phyloP scores from a whole-genome alignment of 257 asterid genomes.

The Thymus quinquecostatus region DNA sequence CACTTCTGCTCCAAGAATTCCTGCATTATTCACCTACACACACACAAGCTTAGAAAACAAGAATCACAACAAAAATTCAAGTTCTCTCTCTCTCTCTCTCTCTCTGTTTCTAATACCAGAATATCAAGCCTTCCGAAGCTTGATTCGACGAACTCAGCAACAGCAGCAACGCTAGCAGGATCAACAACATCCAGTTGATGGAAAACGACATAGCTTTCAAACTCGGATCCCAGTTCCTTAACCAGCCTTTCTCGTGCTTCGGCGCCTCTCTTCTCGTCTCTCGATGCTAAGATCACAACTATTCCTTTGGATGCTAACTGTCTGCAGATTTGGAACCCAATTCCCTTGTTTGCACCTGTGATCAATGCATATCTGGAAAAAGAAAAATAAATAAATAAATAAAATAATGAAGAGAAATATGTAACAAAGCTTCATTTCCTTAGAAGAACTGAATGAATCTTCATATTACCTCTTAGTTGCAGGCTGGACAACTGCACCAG shows the following conservation, averaged over 20 bases:
- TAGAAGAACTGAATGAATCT: no score
- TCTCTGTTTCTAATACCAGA: slow-evolving; percentile 28
- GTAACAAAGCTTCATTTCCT: no score
- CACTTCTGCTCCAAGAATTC: slow-evolving; percentile 36
- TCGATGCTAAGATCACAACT: slow-evolving; percentile 45
- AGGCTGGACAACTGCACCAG: no score
- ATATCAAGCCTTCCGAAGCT: slow-evolving; percentile 51
- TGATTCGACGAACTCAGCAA: slow-evolving; percentile 22
- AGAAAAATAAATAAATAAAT: no score
- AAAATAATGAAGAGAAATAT: no score
- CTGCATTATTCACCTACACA: slow-evolving; percentile 62
- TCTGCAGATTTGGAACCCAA: background rate
- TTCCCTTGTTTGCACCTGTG: slow-evolving; percentile 44
- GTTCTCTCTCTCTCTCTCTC: no score
- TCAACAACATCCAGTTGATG: slow-evolving; percentile 54
- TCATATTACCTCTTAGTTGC: no score
- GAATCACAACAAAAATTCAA: background rate
- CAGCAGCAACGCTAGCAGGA: slow-evolving; percentile 25
- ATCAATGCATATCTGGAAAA: slow-evolving; percentile 23
- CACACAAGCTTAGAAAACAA: background rate
- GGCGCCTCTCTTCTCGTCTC: slow-evolving; percentile 47
- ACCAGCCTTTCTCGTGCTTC: slow-evolving; percentile 47
- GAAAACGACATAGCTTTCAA: slow-evolving; percentile 29
- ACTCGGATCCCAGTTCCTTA: slow-evolving; percentile 8
- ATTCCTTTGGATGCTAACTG: slow-evolving; percentile 51